Evolutionary conservation across 345 rosid genomes (phyloP), one percentile per base, ranked within the genome.

Genomic region (Sisymbrium irio): DNA sequence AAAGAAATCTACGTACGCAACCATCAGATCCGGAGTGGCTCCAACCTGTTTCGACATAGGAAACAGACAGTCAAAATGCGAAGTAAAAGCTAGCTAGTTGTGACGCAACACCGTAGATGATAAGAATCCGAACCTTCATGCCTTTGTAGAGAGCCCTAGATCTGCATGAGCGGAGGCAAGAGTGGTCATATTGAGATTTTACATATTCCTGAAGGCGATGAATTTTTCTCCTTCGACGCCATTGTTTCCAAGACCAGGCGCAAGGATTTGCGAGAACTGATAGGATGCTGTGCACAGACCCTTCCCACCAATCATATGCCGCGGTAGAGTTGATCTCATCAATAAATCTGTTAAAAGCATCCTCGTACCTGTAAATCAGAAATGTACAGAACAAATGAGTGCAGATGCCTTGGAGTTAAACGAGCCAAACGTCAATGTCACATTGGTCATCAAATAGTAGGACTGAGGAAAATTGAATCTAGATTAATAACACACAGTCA

Each of bases 221-320:
- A 74, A 95, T 78, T 77, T 95, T 95, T 61, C 82, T 90, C 78
- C 89, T 90, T 70, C 88, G 83, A 20, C 97, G 85, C 97, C 97
- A 95, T 63, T 95, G 97, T 76, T 92, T 90, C 99, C 99, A 95
- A 28, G 99, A 95, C 97, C 99, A 95, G 65, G 99, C 93, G 67
- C 92, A 90, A 69, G 99, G 99, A 79, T 89, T 87, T 71, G 97
- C 97, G 69, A 95, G 88, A 72, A 95, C 80, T 67, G 92, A 84
- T 13, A 95, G 89, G 76, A 95, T 95, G 81, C 96, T 88, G 76
- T 92, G 97, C 30, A 92, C 89, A 39, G 99, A 92, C 69, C 99
- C 99, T 83, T 95, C 99, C 99, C 99, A 95, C 99, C 99, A 95
- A 78, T 95, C 93, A 85, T 90, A 95, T 46, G 97, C 97, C 69